Conservation (phyloP, 805 yeast species). For the Zygosaccharomyces rouxii region DNA sequence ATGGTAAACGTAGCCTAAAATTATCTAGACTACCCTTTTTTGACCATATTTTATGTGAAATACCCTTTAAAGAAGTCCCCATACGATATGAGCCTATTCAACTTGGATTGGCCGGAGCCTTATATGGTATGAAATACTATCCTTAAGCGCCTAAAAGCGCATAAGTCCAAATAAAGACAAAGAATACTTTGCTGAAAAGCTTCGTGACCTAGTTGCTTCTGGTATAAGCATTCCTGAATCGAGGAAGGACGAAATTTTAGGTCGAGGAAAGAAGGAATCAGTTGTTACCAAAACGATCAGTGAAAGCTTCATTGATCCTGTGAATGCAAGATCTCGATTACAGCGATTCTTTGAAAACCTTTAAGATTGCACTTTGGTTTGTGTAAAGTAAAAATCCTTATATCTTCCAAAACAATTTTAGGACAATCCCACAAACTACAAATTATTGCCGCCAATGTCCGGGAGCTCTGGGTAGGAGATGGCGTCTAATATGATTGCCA, state of each 20-base stretch:
- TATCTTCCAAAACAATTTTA: background rate
- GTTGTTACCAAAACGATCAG: background rate
- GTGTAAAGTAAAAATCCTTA: background rate
- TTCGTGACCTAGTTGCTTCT: constrained; percentile 2
- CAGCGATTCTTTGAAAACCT: background rate
- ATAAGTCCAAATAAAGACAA: constrained; percentile 4
- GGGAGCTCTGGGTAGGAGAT: background rate
- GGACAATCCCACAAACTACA: background rate
- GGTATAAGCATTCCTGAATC: constrained; percentile 2
- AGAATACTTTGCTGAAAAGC: background rate
- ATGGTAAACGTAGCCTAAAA: background rate
- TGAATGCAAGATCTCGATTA: background rate
- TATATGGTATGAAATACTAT: constrained; percentile 9
- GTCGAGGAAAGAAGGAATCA: background rate
- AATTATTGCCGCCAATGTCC: background rate
- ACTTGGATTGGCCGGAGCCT: constrained; percentile 6
- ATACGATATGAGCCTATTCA: background rate
- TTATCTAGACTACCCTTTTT: constrained; percentile 3
- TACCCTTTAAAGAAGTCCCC: constrained; percentile 6
- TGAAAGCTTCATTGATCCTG: background rate
- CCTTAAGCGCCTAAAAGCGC: constrained; percentile 6
- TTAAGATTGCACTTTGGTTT: background rate
- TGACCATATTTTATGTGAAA: constrained; percentile 7
- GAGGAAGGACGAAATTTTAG: constrained; percentile 5
- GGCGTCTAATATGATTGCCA: background rate